Evolutionary conservation across 495 filamentous ascomycete genomes (phyloP).

Genomic region (Trichoderma orchidacearum): DNA sequence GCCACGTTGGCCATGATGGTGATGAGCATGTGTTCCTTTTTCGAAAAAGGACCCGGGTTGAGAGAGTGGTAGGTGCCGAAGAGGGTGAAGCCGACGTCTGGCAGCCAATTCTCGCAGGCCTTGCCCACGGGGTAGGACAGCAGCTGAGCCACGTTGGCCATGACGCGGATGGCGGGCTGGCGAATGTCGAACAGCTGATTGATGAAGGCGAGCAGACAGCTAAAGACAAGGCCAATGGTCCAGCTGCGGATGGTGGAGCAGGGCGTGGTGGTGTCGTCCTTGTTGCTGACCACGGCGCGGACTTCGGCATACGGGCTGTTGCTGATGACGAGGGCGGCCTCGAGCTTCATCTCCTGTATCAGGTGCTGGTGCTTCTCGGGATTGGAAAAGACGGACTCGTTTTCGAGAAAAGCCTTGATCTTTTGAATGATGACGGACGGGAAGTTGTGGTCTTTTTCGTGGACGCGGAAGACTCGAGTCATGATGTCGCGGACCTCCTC

Average conservation of each 20-base stretch:
- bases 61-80: constrained; percentile 18
- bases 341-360: constrained; percentile 26
- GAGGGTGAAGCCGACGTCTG: constrained; percentile 21
- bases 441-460: constrained; percentile 24
- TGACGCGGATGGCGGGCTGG: constrained; percentile 16
- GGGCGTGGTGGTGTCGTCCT: constrained; percentile 19
- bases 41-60: constrained; percentile 34
- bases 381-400: background rate
- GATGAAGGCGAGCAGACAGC: constrained; percentile 16
- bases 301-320: constrained; percentile 33
- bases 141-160: constrained; percentile 21
- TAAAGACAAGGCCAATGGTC: constrained; percentile 20
- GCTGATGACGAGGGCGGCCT: constrained; percentile 25
- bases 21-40: constrained; percentile 36
- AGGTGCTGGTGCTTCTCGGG: constrained; percentile 13
- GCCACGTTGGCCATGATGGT: constrained; percentile 26
- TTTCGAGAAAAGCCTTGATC: constrained; percentile 19
- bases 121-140: constrained; percentile 23
- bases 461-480: constrained; percentile 17
- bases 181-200: constrained; percentile 26
- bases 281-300: constrained; percentile 31
- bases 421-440: constrained; percentile 15
- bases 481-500: constrained; percentile 14
- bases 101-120: constrained; percentile 15
- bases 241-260: constrained; percentile 21